Evolutionary conservation across 441 rosid genomes (phyloP), one percentile per base, ranked within the genome.

Genomic region (Capsella rubella): DNA sequence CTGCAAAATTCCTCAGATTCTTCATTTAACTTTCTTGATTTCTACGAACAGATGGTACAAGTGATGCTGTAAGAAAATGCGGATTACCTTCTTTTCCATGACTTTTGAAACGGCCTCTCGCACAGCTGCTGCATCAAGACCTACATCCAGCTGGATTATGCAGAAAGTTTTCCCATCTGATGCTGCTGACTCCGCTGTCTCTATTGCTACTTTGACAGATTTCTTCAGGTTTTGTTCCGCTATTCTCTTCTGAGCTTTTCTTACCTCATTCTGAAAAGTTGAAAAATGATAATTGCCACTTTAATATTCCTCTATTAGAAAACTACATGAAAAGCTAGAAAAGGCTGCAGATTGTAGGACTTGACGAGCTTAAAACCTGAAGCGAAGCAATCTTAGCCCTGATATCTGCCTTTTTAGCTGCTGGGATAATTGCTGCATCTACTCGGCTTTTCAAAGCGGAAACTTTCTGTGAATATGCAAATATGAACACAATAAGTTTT

Each of bases 21-120:
- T 15, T 28, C 0, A n/a, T 13, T 31, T 25, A 39, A 37, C 40
- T 57, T 77, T 21, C 27, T 35, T 54, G 2, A 10, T 49, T 11
- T 31, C 9, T 14, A 47, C 14, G 21, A 29, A 7, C 43, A 54
- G 40, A 3, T 14, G 50, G 6, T 18, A 49, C 6, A 34, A 8
- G 4, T 12, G 1, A 55, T 16, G 56, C 9, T 31, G 28, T 15
- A 60, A 10, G 50, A 9, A 61, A 45, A 46, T 37, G 27, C 14
- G 18, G 27, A 18, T 51, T 21, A 89, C 97, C 97, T 93, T 91
- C 72, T 79, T 88, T 68, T 83, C 85, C 56, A 86, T 79, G 52
- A 89, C 97, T 91, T 96, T 93, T 56, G 82, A 45, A 27, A 88
- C 97, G 37, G 97, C 98, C 71, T 96, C 99, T 11, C 99, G 97